Conservation (phyloP, 306 rosid genomes). For the Ceratonia siliqua region DNA sequence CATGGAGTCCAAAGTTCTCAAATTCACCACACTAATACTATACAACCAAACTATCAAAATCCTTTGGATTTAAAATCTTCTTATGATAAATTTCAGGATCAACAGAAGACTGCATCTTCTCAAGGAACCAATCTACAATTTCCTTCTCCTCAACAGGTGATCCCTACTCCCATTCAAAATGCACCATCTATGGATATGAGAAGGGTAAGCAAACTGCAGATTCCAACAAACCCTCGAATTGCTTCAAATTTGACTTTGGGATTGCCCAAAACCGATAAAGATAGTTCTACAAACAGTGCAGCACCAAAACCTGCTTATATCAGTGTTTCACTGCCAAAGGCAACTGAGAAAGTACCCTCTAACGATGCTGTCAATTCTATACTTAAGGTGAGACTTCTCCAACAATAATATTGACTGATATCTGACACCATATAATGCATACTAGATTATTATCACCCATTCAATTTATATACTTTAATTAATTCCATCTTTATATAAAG, state of each 20-base stretch:
- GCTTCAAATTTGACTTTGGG: constrained; percentile 72
- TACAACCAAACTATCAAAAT: constrained; percentile 76
- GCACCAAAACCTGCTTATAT: constrained; percentile 82
- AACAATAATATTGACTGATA: constrained; percentile 19
- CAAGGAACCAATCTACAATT: constrained; percentile 60
- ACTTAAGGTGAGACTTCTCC: constrained; percentile 62
- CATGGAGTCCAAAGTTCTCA: constrained; percentile 73
- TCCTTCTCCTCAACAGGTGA: constrained; percentile 65
- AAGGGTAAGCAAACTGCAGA: constrained; percentile 79
- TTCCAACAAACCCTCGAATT: constrained; percentile 95
- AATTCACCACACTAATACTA: constrained; percentile 67
- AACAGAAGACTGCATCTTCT: constrained; percentile 58
- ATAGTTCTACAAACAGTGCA: constrained; percentile 47
- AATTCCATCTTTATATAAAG: neutral
- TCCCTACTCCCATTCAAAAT: constrained; percentile 51
- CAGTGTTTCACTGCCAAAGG: constrained; percentile 73
- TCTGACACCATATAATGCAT: constrained; percentile 1
- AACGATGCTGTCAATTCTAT: constrained; percentile 71
- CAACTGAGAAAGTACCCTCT: constrained; percentile 58
- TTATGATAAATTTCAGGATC: constrained; percentile 96
- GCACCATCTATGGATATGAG: constrained; percentile 65
- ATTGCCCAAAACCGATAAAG: constrained; percentile 70
- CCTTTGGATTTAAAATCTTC: constrained; percentile 81
- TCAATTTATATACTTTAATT: constrained; percentile 3
- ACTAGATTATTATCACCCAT: neutral